These are phyloP conservation scores for Cinnamomum chago DNA, from an alignment of 164 flowering plant species.

Conservation along the genomic window DNA sequence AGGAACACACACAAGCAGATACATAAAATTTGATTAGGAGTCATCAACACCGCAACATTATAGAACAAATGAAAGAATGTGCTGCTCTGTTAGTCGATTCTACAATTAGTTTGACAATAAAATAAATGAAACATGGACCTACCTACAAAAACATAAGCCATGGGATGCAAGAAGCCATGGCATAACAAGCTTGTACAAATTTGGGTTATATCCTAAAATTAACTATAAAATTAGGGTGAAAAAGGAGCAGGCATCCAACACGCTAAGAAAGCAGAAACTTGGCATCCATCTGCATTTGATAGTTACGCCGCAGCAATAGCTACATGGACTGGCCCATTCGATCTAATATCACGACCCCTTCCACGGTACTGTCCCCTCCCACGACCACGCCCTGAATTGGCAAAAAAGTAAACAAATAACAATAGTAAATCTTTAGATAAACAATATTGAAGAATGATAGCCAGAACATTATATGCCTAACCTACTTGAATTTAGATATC, in stretches of 20 bases:
- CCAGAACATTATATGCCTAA: not conserved
- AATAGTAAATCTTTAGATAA: not conserved
- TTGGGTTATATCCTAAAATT: not conserved
- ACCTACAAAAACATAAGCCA: constrained; percentile 6
- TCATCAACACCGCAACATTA: not conserved
- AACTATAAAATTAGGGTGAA: not conserved
- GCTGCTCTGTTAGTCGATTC: constrained; percentile 22
- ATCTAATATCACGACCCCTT: constrained; percentile 4
- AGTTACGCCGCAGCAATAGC: not conserved
- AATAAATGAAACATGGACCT: constrained; percentile 2
- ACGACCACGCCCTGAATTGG: constrained; percentile 3
- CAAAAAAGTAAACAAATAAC: not conserved
- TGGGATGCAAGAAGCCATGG: not conserved
- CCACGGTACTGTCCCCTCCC: constrained; percentile 8
- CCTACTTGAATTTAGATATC: not conserved
- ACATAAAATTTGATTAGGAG: not conserved
- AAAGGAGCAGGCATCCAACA: constrained; percentile 35
- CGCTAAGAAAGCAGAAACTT: not conserved
- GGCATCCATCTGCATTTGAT: not conserved
- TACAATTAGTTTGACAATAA: constrained; percentile 13
- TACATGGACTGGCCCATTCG: constrained; percentile 4
- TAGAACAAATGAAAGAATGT: constrained; percentile 35
- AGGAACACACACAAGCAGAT: not conserved
- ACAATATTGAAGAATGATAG: no score
- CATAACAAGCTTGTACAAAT: constrained; percentile 1